A percentile compares a stretch with the other conserved stretches of the same genome.
Evolutionary conservation across 257 asterid species (phyloP).

Genomic region (Marsdenia floribunda): DNA sequence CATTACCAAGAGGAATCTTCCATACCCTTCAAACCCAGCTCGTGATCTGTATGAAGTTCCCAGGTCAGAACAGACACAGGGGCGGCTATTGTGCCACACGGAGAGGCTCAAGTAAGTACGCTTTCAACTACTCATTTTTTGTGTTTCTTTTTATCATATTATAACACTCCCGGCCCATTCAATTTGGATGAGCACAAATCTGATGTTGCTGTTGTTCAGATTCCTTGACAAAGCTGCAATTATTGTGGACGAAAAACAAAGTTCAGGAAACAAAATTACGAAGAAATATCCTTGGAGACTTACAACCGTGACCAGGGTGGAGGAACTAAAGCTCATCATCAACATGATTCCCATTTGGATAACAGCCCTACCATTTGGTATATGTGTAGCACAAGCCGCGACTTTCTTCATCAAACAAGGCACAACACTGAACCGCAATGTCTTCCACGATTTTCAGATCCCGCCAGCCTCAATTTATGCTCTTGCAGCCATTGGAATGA

Average conservation of each 20-base stretch:
- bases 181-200: neutral
- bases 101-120: constrained; percentile 37
- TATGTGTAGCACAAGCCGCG: constrained; percentile 56
- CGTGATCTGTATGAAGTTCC: constrained; percentile 53
- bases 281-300: constrained; percentile 50
- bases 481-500: constrained; percentile 68
- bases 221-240: constrained; percentile 88
- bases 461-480: constrained; percentile 72
- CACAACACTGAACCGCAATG: constrained; percentile 37
- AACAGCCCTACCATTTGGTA: constrained; percentile 62
- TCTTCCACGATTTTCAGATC: constrained; percentile 34
- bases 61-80: constrained; percentile 29
- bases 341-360: constrained; percentile 79
- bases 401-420: constrained; percentile 82
- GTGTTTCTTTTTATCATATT: neutral
- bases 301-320: constrained; percentile 56
- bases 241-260: constrained; percentile 34
- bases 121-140: neutral
- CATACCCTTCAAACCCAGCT: constrained; percentile 35
- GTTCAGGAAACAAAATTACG: constrained; percentile 15
- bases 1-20: constrained; percentile 47
- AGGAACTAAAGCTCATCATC: constrained; percentile 57
- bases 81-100: constrained; percentile 64
- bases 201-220: constrained; percentile 25
- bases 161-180: no score